phyloP scores from a whole-genome alignment of 2,329 filamentous ascomycete genomes.

The Leptographium wingfieldii region DNA sequence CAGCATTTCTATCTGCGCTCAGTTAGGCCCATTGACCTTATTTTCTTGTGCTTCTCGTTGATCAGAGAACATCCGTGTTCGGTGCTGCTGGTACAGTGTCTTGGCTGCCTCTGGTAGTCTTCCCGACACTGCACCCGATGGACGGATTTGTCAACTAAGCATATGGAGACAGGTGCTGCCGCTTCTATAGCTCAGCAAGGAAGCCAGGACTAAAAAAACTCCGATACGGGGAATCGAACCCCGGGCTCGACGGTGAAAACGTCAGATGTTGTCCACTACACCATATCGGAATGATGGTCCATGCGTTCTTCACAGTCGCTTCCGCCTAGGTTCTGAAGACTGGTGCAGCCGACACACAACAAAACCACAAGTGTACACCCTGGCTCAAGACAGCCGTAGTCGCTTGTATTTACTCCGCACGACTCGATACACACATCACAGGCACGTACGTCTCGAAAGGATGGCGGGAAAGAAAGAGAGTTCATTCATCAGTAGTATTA shows the following conservation, averaged over 20 bases:
- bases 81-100: conserved; percentile 20
- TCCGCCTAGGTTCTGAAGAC: not conserved
- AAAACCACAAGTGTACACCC: no score
- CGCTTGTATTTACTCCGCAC: no score
- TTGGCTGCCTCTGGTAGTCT: conserved; percentile 25
- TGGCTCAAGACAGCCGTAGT: no score
- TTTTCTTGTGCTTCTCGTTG: no score
- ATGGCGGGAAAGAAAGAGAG: no score
- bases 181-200: not conserved
- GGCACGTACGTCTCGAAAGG: not conserved
- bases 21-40: no score
- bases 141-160: conserved; percentile 31
- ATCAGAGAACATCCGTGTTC: no score
- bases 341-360: no score
- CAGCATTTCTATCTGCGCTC: not conserved
- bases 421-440: not conserved
- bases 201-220: not conserved
- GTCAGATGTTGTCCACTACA: conserved; percentile 5
- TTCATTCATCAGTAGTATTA: not conserved
- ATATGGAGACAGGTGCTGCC: not conserved
- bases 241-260: conserved; percentile 5
- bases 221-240: conserved; percentile 6
- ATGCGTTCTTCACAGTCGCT: not conserved
- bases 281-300: conserved; percentile 3
- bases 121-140: conserved; percentile 40